These are phyloP conservation scores for Murraya paniculata DNA, from an alignment of 345 rosid species.

Conservation along the genomic window DNA sequence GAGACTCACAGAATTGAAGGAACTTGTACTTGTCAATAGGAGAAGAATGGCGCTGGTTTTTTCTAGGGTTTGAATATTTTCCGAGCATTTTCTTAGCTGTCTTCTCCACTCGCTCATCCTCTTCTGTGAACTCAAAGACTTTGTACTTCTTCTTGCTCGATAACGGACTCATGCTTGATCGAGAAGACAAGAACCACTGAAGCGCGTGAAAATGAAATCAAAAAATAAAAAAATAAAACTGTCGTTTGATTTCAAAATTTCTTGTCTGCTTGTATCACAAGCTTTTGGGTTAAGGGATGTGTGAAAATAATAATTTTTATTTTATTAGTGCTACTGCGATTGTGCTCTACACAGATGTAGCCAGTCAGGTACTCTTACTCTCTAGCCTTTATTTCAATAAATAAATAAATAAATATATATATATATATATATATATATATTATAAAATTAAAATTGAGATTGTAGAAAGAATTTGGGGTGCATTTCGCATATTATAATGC, in stretches of 20 bases:
- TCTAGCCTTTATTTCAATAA: no score
- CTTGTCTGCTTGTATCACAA: slow-evolving; percentile 2
- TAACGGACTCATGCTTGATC: slow-evolving; percentile 27
- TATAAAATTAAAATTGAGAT: no score
- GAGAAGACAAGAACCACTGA: neutral
- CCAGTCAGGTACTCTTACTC: no score
- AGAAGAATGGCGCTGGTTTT: slow-evolving; percentile 2
- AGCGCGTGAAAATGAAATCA: neutral
- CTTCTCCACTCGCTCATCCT: slow-evolving; percentile 38
- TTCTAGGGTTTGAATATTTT: slow-evolving; percentile 16
- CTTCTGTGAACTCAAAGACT: slow-evolving; percentile 44
- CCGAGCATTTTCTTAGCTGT: slow-evolving; percentile 27
- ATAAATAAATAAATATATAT: no score
- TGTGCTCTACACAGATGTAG: no score
- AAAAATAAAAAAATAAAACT: neutral
- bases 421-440: no score
- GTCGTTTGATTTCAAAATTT: neutral
- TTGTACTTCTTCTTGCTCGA: slow-evolving; percentile 15
- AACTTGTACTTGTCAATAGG: slow-evolving; percentile 34
- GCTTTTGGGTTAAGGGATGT: neutral
- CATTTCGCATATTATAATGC: no score
- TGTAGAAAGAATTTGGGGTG: no score
- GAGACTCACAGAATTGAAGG: slow-evolving; percentile 39
- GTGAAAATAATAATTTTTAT: no score
- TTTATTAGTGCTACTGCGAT: no score